Evolutionary conservation across 2,329 filamentous ascomycete genomes (phyloP).

Genomic region (Neurospora crassa): DNA sequence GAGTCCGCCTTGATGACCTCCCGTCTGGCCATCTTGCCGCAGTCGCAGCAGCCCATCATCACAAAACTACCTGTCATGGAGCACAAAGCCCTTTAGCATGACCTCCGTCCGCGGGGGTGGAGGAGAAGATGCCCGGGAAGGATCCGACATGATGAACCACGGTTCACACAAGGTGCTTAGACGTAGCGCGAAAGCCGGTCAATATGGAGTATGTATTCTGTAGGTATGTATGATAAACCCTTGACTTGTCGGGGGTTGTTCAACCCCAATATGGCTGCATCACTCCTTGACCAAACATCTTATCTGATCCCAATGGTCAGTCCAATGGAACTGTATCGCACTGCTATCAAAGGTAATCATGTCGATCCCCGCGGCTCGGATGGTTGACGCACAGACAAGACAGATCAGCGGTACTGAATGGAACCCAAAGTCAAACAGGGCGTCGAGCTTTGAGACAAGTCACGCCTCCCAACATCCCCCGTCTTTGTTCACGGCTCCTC

Average conservation of each 20-base stretch:
- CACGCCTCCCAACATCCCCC: not conserved
- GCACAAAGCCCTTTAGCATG: not conserved
- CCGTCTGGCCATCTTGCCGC: not conserved
- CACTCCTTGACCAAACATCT: not conserved
- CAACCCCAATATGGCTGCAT: not conserved
- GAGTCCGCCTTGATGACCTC: not conserved
- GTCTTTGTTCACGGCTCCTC: not conserved
- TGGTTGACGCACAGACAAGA: not conserved
- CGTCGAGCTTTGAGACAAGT: not conserved
- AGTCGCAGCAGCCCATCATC: not conserved
- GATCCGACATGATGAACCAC: not conserved
- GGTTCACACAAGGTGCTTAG: not conserved
- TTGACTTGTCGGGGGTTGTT: not conserved
- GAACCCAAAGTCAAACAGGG: not conserved
- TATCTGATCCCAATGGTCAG: not conserved
- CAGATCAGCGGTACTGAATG: not conserved
- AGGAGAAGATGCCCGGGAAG: not conserved
- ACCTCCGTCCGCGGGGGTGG: not conserved
- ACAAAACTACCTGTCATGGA: not conserved
- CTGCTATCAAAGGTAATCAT: not conserved
- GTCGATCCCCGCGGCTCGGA: not conserved
- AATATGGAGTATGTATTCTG: not conserved
- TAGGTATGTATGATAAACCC: not conserved
- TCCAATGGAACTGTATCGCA: not conserved
- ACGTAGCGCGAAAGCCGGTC: not conserved